Conservation (phyloP, 208 protist species). For the Crithidia sp. region DNA sequence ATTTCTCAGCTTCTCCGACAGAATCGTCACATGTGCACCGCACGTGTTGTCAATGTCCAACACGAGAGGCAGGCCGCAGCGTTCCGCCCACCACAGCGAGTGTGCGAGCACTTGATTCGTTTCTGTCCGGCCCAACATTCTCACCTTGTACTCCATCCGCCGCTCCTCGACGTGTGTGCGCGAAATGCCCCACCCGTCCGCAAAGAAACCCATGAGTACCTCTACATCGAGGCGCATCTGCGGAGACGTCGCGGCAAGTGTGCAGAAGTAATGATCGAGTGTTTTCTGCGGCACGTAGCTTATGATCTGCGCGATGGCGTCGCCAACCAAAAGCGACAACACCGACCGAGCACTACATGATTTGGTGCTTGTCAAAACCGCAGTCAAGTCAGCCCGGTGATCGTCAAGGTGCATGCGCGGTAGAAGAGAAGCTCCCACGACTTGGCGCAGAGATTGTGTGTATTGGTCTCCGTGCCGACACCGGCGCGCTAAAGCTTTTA, state of each 20-base stretch:
- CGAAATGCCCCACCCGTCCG: not conserved
- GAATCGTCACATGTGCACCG: not conserved
- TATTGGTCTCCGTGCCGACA: no score
- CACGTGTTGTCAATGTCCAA: not conserved
- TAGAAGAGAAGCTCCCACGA: no score
- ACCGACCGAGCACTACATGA: not conserved
- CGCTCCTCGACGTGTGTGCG: not conserved
- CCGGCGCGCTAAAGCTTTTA: no score
- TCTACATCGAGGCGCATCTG: not conserved
- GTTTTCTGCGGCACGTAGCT: not conserved
- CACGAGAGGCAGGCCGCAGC: not conserved
- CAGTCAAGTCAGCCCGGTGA: no score
- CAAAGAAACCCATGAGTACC: not conserved
- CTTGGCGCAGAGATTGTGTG: no score
- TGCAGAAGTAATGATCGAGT: not conserved
- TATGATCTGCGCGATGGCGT: not conserved
- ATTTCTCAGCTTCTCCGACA: not conserved
- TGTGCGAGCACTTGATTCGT: not conserved
- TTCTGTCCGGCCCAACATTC: not conserved
- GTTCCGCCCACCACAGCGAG: slow-evolving; percentile 5
- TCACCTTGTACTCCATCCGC: not conserved
- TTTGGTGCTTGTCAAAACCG: no score
- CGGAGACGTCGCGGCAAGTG: not conserved
- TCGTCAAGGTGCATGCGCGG: no score
- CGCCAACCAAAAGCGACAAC: not conserved